Base-by-base conservation (phyloP, 2,329 filamentous ascomycete genomes). In the Fonsecaea multimorphosa region DNA sequence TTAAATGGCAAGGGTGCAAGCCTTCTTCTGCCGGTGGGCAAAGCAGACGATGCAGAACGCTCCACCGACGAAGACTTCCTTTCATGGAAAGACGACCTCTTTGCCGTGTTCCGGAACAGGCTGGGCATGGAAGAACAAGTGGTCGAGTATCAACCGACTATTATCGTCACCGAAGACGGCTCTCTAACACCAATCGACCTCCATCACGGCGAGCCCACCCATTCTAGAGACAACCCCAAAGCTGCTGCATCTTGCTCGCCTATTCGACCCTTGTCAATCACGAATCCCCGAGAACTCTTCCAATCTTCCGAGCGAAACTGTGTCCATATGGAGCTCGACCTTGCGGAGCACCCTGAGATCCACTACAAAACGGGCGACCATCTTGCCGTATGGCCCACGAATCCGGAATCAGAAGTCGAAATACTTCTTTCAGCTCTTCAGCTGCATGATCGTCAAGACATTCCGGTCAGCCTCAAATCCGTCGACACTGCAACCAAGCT, bases 51-150 rank as follows among this genome's bases (percentile, higher is more conserved):
- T 76, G 93, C 93, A 65, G 91, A 92, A 69, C 93, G 93, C 59
- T 95, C 92, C 49, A 97, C 97, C 88, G 93, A 97, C 79, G 93
- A 97, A 80, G 93, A 97, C 74, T 97, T 97, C 77, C 81, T 97
- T 74, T 89, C 92, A 64, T 97, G 93, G 93, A 97, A 97, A 80
- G 93, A 97, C 72, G 90, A 91, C 65, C 95, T 97, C 89, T 97
- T 93, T 91, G 82, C 85, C 70, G 87, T 89, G 64, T 84, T 97
- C 61, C 84, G 89, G 24, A 84, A 89, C 70, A 87, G 90, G 76
- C 89, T 97, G 86, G 86, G 87, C 36, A 82, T 97, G 61, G 89
- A 96, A 78, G 93, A 97, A 80, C 91, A 91, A 63, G 92, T 96
- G 77, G 91, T 91, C 61, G 89, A 94, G 61, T 97, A 97, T 76